phyloP scores from a whole-genome alignment of 257 asterid genomes.

The Lantana camara region DNA sequence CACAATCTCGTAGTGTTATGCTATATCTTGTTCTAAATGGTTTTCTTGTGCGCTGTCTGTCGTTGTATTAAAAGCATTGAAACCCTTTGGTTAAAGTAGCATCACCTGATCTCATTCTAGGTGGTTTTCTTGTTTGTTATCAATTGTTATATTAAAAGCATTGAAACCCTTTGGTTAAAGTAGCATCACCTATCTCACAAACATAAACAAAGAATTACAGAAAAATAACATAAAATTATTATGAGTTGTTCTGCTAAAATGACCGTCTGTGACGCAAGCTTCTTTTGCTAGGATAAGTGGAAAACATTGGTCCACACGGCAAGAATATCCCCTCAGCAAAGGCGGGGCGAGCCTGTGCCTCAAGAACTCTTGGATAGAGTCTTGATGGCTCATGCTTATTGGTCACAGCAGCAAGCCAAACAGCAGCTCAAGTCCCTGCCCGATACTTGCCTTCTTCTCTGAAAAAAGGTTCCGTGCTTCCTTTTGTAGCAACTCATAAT shows the following conservation, averaged over 20 bases:
- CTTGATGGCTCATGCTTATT: conserved; percentile 85
- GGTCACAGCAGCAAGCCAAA: conserved; percentile 92
- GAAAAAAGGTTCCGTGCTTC: not conserved
- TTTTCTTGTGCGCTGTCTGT: too few relatives aligned
- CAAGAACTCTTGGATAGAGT: conserved; percentile 95
- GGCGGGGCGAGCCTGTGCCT: conserved; percentile 98
- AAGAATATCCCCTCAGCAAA: conserved; percentile 93
- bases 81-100: too few relatives aligned
- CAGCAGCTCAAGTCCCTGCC: conserved; percentile 78
- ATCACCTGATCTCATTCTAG: not conserved
- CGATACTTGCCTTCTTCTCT: conserved; percentile 65
- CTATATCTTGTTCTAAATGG: too few relatives aligned
- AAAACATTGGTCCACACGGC: conserved; percentile 98
- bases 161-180: not conserved
- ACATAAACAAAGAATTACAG: too few relatives aligned
- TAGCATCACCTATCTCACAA: too few relatives aligned
- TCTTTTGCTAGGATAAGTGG: conserved; percentile 83
- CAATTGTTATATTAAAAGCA: not conserved
- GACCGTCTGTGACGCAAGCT: not conserved
- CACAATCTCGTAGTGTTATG: too few relatives aligned
- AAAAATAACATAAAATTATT: not conserved
- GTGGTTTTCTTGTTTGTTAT: not conserved
- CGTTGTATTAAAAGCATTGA: too few relatives aligned
- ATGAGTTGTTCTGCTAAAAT: not conserved
- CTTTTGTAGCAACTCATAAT: not conserved